Percentiles rank a stretch among this genome's conserved stretches.
phyloP scores from a whole-genome alignment of 768 basidiomycete species.

The Galerina sulciceps region DNA sequence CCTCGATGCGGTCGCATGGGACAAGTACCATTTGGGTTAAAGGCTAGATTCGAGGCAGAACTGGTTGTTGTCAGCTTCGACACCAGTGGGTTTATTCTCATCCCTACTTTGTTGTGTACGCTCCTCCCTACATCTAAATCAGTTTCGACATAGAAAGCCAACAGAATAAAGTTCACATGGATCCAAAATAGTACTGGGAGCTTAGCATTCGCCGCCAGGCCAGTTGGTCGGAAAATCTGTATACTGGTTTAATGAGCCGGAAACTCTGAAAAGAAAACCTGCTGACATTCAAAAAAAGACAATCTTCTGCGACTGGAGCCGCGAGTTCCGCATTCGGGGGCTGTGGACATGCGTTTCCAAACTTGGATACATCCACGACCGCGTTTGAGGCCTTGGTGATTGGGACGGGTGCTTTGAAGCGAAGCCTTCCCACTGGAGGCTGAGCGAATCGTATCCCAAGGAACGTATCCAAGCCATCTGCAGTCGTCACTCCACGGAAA shows the following conservation, averaged over 20 bases:
- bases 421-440: constrained; percentile 56
- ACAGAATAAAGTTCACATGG: constrained; percentile 28
- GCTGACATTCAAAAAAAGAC: constrained; percentile 56
- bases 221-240: constrained; percentile 41
- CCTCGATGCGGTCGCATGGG: no score
- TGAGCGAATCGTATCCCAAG: constrained; percentile 65
- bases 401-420: constrained; percentile 59
- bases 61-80: constrained; percentile 18
- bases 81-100: neutral
- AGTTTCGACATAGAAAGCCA: neutral
- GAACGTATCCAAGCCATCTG: constrained; percentile 57
- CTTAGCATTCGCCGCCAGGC: constrained; percentile 26
- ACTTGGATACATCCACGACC: constrained; percentile 46
- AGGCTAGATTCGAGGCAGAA: constrained; percentile 43
- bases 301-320: constrained; percentile 55
- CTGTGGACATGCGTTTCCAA: constrained; percentile 63
- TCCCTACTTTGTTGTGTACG: constrained; percentile 45
- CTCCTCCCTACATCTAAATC: constrained; percentile 44
- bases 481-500: constrained; percentile 47
- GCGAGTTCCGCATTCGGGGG: constrained; percentile 37
- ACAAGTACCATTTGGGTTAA: constrained; percentile 50
- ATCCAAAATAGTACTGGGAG: constrained; percentile 44
- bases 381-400: constrained; percentile 34
- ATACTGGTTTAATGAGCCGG: neutral
- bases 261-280: neutral